These are phyloP conservation scores for Macrophomina tecta DNA, from an alignment of 2,329 filamentous ascomycete species.

Conservation along the genomic window DNA sequence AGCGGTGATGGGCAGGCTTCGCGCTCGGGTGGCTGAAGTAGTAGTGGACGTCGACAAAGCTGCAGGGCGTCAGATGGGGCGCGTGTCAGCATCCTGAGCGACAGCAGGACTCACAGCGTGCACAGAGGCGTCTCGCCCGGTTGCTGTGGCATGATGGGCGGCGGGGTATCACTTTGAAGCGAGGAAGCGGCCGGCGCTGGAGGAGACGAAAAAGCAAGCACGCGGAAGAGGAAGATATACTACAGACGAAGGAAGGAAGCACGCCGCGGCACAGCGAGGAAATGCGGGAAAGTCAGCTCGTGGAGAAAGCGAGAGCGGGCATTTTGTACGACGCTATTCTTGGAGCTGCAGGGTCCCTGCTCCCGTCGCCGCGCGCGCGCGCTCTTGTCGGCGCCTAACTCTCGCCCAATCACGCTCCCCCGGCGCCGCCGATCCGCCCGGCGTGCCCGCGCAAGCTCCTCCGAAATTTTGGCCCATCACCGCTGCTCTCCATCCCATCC, in stretches of 20 bases:
- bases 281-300: slow-evolving; percentile 6
- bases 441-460: slow-evolving; percentile 28
- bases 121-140: slow-evolving; percentile 55
- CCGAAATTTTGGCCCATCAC: slow-evolving; percentile 38
- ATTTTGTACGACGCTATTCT: slow-evolving; percentile 23
- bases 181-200: slow-evolving; percentile 23
- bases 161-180: slow-evolving; percentile 1
- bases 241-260: slow-evolving; percentile 22
- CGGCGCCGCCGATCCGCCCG: slow-evolving; percentile 13
- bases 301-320: background rate
- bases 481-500: background rate
- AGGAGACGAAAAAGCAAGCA: slow-evolving; percentile 5
- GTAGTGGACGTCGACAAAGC: slow-evolving; percentile 80
- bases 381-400: slow-evolving; percentile 4
- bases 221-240: slow-evolving; percentile 26
- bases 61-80: slow-evolving; percentile 46
- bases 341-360: slow-evolving; percentile 16
- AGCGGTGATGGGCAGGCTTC: slow-evolving; percentile 77
- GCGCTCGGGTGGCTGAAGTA: slow-evolving; percentile 72
- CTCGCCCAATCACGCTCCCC: slow-evolving; percentile 25
- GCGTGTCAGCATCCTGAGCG: background rate
- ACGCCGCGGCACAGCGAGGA: background rate
- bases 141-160: slow-evolving; percentile 51
- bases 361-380: no score
- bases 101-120: slow-evolving; percentile 50